Conservation (phyloP, 1,139 yeast species). For the Yamadazyma membranifaciens region DNA sequence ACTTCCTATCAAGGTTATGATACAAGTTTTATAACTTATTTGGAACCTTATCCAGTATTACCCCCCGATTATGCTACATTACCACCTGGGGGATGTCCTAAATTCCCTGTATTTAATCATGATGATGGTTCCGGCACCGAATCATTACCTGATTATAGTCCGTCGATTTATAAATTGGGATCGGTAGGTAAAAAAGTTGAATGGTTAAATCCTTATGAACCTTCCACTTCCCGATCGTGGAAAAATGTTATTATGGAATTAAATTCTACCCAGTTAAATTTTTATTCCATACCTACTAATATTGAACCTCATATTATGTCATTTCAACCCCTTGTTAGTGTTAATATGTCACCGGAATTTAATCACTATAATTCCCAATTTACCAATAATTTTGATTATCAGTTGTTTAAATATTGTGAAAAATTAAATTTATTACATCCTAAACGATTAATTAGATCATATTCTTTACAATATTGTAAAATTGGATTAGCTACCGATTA, state of each 20-base stretch:
- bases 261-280: constrained; percentile 72
- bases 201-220: constrained; percentile 67
- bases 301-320: constrained; percentile 29
- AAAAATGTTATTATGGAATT: constrained; percentile 59
- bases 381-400: constrained; percentile 38
- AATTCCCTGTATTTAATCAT: constrained; percentile 41
- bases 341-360: constrained; percentile 7
- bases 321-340: constrained; percentile 14
- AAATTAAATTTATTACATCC: constrained; percentile 23
- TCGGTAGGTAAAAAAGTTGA: constrained; percentile 57
- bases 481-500: constrained; percentile 72
- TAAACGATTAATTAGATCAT: constrained; percentile 46
- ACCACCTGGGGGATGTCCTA: constrained; percentile 51
- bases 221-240: constrained; percentile 64
- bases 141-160: constrained; percentile 51
- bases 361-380: constrained; percentile 21
- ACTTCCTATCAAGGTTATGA: too few species aligned
- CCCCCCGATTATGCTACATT: constrained; percentile 49
- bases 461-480: constrained; percentile 67
- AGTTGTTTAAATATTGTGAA: constrained; percentile 33
- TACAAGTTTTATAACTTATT: constrained; percentile 5
- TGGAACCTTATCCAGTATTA: constrained; percentile 50
- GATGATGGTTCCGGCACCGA: constrained; percentile 18
- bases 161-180: constrained; percentile 58
- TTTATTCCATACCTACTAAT: constrained; percentile 45